Percentiles rank a stretch among this genome's conserved stretches.
Evolutionary conservation across 2,329 filamentous ascomycete species (phyloP).

Genomic region (Pseudogymnoascus sp.): DNA sequence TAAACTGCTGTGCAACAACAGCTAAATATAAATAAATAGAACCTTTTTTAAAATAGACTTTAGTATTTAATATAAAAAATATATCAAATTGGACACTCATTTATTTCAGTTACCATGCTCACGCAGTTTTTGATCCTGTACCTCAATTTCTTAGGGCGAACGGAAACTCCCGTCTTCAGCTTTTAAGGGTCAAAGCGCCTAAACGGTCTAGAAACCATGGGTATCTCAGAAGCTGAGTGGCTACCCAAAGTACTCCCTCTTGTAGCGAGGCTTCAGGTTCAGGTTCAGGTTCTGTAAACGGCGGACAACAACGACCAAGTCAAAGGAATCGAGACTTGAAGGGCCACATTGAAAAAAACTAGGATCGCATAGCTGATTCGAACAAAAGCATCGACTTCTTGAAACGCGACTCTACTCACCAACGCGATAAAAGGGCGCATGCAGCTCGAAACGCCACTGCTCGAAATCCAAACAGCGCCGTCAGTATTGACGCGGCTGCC

Average conservation of each 20-base stretch:
- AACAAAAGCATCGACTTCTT: background rate
- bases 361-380: constrained; percentile 5
- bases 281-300: background rate
- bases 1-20: background rate
- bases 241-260: constrained; percentile 2
- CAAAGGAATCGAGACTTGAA: constrained; percentile 6
- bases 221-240: background rate
- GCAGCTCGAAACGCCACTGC: background rate
- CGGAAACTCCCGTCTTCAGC: background rate
- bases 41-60: background rate
- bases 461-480: background rate
- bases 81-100: background rate
- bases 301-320: background rate
- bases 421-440: background rate
- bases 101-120: background rate
- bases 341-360: background rate
- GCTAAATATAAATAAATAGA: background rate
- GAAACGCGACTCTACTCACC: background rate
- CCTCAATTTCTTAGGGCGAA: background rate
- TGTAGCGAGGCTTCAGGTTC: background rate
- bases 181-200: constrained; percentile 1
- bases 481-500: constrained; percentile 6
- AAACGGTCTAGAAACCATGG: constrained; percentile 3
- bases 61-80: background rate
- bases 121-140: background rate